phyloP scores from a whole-genome alignment of 1,139 yeast species.

The Candida buenavistaensis region DNA sequence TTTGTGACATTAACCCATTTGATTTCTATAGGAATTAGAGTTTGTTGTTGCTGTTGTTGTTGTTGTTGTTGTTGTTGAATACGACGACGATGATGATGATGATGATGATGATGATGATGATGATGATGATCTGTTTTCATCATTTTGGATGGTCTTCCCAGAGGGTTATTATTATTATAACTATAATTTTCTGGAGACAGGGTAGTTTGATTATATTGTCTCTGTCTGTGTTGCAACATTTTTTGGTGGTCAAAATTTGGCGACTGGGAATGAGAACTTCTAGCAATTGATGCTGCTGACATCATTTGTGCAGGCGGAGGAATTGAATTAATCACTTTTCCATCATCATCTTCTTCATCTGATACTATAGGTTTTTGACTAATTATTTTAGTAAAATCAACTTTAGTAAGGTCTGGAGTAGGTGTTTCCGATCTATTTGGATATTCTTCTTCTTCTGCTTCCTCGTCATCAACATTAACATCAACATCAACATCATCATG shows the following conservation, averaged over 20 bases:
- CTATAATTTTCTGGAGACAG: too few species aligned
- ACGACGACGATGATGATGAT: slow-evolving; percentile 8
- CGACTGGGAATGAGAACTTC: slow-evolving; percentile 14
- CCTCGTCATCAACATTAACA: too few species aligned
- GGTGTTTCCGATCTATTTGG: slow-evolving; percentile 17
- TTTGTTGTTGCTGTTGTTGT: slow-evolving; percentile 6
- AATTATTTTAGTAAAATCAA: slow-evolving; percentile 37
- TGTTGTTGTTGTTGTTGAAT: slow-evolving; percentile 6
- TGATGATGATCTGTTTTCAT: slow-evolving; percentile 4
- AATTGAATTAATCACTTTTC: background rate
- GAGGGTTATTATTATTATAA: too few species aligned
- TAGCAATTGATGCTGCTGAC: slow-evolving; percentile 15
- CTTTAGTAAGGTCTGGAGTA: slow-evolving; percentile 36
- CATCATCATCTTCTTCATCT: slow-evolving; percentile 8
- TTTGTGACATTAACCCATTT: slow-evolving; percentile 46
- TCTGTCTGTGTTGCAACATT: slow-evolving; percentile 1
- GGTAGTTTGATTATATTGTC: slow-evolving; percentile 1
- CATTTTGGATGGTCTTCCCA: slow-evolving; percentile 1
- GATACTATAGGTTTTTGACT: slow-evolving; percentile 4
- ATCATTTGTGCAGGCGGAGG: slow-evolving; percentile 12
- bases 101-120: slow-evolving; percentile 6
- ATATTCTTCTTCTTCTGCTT: too few species aligned
- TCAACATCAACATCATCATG: slow-evolving; percentile 7
- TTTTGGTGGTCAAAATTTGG: slow-evolving; percentile 12
- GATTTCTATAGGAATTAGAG: slow-evolving; percentile 42